These are phyloP conservation scores for Trypanosoma grayi DNA, from an alignment of 208 protist genomes.

Conservation along the genomic window DNA sequence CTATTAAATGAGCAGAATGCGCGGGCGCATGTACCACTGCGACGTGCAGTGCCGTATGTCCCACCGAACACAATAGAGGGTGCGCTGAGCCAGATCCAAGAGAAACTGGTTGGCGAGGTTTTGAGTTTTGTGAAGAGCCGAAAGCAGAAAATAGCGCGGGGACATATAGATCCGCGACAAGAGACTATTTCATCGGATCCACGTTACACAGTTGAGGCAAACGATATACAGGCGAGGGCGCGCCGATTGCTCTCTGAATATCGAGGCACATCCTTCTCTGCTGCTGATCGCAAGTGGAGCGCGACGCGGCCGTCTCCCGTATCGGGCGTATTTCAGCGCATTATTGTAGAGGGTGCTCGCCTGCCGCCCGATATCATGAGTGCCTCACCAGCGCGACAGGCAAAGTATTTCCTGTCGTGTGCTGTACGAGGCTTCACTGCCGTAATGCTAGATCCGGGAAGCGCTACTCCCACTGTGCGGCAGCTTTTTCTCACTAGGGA, in stretches of 20 bases:
- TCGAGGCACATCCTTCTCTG: not conserved
- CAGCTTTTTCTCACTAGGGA: slow-evolving; percentile 27
- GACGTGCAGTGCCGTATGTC: not conserved
- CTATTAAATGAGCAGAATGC: slow-evolving; percentile 10
- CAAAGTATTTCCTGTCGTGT: slow-evolving; percentile 19
- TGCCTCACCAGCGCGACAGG: slow-evolving; percentile 9
- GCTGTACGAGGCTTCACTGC: slow-evolving; percentile 10
- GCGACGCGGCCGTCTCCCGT: not conserved
- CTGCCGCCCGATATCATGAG: slow-evolving; percentile 10
- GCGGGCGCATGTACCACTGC: not conserved
- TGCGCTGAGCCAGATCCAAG: slow-evolving; percentile 6
- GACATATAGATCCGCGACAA: not conserved
- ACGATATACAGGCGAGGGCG: not conserved
- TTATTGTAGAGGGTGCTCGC: slow-evolving; percentile 9
- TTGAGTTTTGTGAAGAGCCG: slow-evolving; percentile 17
- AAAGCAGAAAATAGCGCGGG: not conserved
- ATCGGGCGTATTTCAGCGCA: not conserved
- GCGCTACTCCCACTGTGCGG: slow-evolving; percentile 8
- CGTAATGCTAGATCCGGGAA: slow-evolving; percentile 1
- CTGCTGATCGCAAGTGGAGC: not conserved
- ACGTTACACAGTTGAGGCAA: slow-evolving; percentile 1
- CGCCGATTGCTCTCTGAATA: slow-evolving; percentile 1
- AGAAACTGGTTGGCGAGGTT: slow-evolving; percentile 13
- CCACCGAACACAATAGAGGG: slow-evolving; percentile 11
- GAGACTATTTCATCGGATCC: slow-evolving; percentile 14